phyloP scores from a whole-genome alignment of 179 eudicot genomes.

The Heliamphora pulchella region DNA sequence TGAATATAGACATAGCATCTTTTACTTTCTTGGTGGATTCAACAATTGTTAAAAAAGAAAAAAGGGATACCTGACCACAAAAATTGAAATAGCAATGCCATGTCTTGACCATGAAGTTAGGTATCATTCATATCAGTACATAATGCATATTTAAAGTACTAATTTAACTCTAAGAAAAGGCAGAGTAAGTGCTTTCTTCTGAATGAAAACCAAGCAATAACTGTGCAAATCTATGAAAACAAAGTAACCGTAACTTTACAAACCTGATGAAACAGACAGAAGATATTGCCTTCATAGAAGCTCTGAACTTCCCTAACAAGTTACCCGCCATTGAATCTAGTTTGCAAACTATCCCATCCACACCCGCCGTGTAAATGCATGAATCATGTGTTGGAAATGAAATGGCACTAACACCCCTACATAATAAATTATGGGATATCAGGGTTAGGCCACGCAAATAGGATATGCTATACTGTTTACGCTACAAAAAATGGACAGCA shows the following conservation, averaged over 20 bases:
- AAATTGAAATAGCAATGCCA: neutral
- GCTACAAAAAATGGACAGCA: neutral
- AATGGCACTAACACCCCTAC: slow-evolving; percentile 81
- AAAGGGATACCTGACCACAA: neutral
- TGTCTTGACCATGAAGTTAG: neutral
- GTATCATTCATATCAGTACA: neutral
- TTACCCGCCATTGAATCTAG: slow-evolving; percentile 72
- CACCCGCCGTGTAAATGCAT: slow-evolving; percentile 73
- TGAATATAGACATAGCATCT: neutral
- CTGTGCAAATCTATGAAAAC: neutral
- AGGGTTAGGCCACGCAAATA: neutral
- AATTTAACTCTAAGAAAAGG: neutral
- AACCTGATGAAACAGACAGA: slow-evolving; percentile 84
- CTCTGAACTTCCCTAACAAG: slow-evolving; percentile 66
- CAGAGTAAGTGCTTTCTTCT: slow-evolving; percentile 3
- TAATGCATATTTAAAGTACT: neutral
- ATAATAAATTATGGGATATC: slow-evolving; percentile 13
- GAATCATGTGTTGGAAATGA: slow-evolving; percentile 50
- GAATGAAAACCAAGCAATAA: neutral
- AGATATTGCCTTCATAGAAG: slow-evolving; percentile 78
- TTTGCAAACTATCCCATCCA: slow-evolving; percentile 86
- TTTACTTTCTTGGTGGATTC: neutral
- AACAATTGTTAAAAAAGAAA: neutral
- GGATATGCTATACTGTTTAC: too few relatives aligned
- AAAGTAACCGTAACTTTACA: slow-evolving; percentile 15